Conservation (phyloP, 352 stramenopile species). For the Globisporangium spiculum region DNA sequence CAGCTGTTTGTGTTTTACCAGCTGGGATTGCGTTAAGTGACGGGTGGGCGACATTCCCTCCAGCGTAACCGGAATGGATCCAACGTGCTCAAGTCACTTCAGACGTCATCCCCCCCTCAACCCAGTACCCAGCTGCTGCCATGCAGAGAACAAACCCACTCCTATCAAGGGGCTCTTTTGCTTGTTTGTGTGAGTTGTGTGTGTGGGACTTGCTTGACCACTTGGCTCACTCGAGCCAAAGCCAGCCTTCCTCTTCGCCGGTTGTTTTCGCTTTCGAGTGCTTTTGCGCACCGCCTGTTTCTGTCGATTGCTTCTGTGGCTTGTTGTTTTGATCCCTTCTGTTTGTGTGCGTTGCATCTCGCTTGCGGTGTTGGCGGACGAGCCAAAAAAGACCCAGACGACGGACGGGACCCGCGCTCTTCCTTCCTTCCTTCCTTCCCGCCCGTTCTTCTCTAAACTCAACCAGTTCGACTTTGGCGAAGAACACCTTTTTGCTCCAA, state of each 20-base stretch:
- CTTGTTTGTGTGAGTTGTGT: not conserved
- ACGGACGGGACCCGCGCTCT: not conserved
- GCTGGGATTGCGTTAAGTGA: constrained; percentile 13
- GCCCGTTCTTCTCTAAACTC: constrained; percentile 3
- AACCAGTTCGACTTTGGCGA: constrained; percentile 30
- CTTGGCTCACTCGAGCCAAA: constrained; percentile 1
- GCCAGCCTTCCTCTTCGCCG: not conserved
- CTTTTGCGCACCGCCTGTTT: constrained; percentile 6
- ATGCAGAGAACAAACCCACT: constrained; percentile 9
- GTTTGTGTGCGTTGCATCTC: not conserved
- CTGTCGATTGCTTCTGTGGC: not conserved
- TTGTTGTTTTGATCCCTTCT: constrained; percentile 10
- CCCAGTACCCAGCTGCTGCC: constrained; percentile 6
- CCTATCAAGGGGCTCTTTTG: constrained; percentile 10
- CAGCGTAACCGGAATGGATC: not conserved
- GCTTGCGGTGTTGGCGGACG: constrained; percentile 2
- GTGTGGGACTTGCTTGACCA: not conserved
- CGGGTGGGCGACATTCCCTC: not conserved
- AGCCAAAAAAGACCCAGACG: constrained; percentile 2
- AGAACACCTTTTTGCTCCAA: constrained; percentile 15
- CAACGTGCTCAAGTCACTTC: not conserved
- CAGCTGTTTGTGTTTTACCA: constrained; percentile 8
- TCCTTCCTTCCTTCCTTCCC: not conserved
- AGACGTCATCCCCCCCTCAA: constrained; percentile 2
- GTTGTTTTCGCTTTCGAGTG: constrained; percentile 5